Base-by-base conservation (phyloP, 2,329 filamentous ascomycete genomes). In the Cadophora malorum region DNA sequence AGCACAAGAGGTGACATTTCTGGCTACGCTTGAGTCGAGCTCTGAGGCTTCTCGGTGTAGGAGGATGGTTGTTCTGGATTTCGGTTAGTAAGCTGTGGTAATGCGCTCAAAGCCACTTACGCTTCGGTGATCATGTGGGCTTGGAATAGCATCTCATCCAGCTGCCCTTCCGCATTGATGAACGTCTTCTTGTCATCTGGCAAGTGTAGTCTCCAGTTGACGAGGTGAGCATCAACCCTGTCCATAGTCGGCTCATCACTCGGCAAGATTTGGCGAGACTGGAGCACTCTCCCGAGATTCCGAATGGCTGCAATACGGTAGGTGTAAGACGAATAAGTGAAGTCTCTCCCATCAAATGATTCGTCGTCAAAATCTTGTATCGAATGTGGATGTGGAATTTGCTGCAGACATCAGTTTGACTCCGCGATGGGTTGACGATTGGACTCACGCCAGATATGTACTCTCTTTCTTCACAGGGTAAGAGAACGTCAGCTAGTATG, bases 91-190 rank as follows among this genome's bases (percentile, higher is more conserved):
- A 31, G 28, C 6, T 50, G 6, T 38, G 31, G 19, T 12, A 64
- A 21, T 21, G 16, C 28, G 25, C 47, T 38, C 38, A 33, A 28
- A 33, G 16, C 12, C 21, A 60, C 75, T 72, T 73, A 77, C 73
- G 79, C 79, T 64, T 86, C 82, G 63, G 86, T 83, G 74, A 97
- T 92, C 88, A 96, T 95, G 70, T 92, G 90, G 0, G 92, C 94
- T 78, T 96, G 93, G 80, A 97, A 97, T 79, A 97, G 89, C 86
- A 97, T 91, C 79, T 97, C 93, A 77, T 97, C 94, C 12, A 94
- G 83, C 64, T 88, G 85, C 38, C 92, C 90, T 73, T 90, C 87
- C 70, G 86, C 85, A 68, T 88, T 86, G 64, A 96, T 82, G 19
- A 92, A 84, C 69, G 92, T 87, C 65, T 84, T 84, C 80, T 96